A percentile compares a stretch with the other conserved stretches of the same genome.
Conservation (phyloP, 768 basidiomycete genomes). For the Arthromyces matolae region DNA sequence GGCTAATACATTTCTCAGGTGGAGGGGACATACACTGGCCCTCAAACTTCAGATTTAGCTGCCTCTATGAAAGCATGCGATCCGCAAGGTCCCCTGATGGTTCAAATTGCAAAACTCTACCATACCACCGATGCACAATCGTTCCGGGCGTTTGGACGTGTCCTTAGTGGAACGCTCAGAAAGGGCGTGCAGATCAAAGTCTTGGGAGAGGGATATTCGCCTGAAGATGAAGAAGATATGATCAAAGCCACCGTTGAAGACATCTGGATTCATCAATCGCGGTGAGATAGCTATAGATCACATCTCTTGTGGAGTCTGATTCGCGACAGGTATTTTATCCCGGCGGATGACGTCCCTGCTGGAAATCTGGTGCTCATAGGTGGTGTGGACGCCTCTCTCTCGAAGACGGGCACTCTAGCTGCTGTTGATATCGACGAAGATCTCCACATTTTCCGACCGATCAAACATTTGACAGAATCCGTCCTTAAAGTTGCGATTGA, state of each 20-base stretch:
- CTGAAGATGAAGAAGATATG: constrained; percentile 99
- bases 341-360: constrained; percentile 81
- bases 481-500: constrained; percentile 98
- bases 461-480: constrained; percentile 95
- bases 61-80: constrained; percentile 80
- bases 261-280: constrained; percentile 86
- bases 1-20: constrained; percentile 41
- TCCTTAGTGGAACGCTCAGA: constrained; percentile 86
- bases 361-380: constrained; percentile 92
- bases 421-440: constrained; percentile 75
- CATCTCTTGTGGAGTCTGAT: constrained; percentile 5
- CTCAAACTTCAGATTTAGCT: constrained; percentile 77
- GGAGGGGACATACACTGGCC: constrained; percentile 83
- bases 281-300: constrained; percentile 44
- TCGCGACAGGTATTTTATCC: constrained; percentile 75
- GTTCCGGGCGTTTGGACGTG: constrained; percentile 93
- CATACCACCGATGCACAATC: constrained; percentile 96
- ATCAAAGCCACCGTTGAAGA: constrained; percentile 78
- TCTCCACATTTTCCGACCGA: constrained; percentile 90
- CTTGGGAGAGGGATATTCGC: constrained; percentile 96
- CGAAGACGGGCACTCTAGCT: constrained; percentile 90
- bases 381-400: constrained; percentile 91
- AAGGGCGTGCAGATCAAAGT: constrained; percentile 89
- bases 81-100: constrained; percentile 83
- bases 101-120: constrained; percentile 92